A percentile compares a stretch with the other conserved stretches of the same genome.
These are phyloP conservation scores for Vachellia collinsii DNA, from an alignment of 306 rosid species.

Conservation along the genomic window DNA sequence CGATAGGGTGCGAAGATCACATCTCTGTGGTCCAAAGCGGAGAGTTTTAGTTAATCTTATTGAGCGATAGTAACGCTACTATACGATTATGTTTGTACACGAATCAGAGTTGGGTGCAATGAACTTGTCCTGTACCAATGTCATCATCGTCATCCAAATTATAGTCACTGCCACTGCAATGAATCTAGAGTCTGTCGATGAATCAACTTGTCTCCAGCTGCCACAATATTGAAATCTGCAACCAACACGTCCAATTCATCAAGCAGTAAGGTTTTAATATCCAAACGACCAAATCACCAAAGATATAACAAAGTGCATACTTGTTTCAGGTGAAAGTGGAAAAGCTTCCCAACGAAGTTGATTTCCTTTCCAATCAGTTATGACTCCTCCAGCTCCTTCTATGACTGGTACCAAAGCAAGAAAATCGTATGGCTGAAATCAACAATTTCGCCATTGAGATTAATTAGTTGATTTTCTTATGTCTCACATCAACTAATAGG, in stretches of 20 bases:
- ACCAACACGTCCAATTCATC: constrained; percentile 13
- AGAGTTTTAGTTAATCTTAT: not conserved
- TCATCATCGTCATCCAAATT: constrained; percentile 27
- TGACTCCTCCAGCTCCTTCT: constrained; percentile 90
- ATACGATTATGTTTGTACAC: not conserved
- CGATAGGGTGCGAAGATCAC: not conserved
- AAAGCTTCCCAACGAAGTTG: constrained; percentile 84
- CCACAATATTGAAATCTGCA: constrained; percentile 82
- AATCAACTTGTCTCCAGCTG: constrained; percentile 83
- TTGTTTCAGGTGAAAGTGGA: constrained; percentile 59
- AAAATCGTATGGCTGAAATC: constrained; percentile 87
- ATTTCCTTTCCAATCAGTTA: constrained; percentile 94
- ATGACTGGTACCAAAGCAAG: constrained; percentile 89
- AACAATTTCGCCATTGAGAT: constrained; percentile 1
- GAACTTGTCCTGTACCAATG: not conserved
- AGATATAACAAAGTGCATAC: constrained; percentile 44
- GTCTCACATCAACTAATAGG: too few relatives aligned
- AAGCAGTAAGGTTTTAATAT: constrained; percentile 1
- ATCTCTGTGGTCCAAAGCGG: not conserved
- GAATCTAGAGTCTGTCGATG: constrained; percentile 77
- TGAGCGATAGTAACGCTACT: not conserved
- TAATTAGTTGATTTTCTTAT: too few relatives aligned
- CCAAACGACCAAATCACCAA: constrained; percentile 22
- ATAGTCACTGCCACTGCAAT: constrained; percentile 64
- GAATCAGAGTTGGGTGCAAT: not conserved